Evolutionary conservation across 345 rosid species (phyloP).

Genomic region (Microthlaspi erraticum): DNA sequence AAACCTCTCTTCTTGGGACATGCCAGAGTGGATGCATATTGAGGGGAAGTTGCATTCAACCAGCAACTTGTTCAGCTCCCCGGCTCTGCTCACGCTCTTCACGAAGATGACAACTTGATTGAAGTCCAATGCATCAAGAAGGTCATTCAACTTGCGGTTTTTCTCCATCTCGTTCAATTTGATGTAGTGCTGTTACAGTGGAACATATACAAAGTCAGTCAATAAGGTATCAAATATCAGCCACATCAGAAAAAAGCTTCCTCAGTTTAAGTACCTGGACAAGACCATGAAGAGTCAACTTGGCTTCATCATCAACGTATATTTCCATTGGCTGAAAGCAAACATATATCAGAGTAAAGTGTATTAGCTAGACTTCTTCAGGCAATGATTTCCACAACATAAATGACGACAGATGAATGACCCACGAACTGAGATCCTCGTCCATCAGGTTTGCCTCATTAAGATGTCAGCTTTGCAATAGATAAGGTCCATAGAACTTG

Average conservation of each 20-base stretch:
- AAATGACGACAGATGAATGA: slow-evolving; percentile 60
- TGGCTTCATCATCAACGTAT: slow-evolving; percentile 97
- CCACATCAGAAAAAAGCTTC: no score
- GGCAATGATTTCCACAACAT: slow-evolving; percentile 69
- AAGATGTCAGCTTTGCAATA: slow-evolving; percentile 42
- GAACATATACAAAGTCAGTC: neutral
- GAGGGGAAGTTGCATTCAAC: no score
- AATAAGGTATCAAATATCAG: neutral
- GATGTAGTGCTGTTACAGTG: slow-evolving; percentile 84
- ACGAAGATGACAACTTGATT: no score
- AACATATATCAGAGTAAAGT: slow-evolving; percentile 75
- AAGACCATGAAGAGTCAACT: slow-evolving; percentile 98
- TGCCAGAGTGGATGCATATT: no score
- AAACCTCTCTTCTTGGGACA: no score
- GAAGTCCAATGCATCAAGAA: no score
- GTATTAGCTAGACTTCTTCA: slow-evolving; percentile 71
- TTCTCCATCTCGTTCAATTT: slow-evolving; percentile 94
- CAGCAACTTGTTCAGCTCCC: no score
- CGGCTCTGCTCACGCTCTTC: no score
- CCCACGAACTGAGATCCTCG: slow-evolving; percentile 57
- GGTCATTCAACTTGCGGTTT: no score
- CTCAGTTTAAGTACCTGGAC: slow-evolving; percentile 93
- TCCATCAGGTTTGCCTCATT: slow-evolving; percentile 55
- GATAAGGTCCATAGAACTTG: neutral
- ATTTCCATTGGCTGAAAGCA: slow-evolving; percentile 99